Evolutionary conservation across 148 eudicot genomes (phyloP), one percentile per base, ranked within the genome.

Genomic region (Silene latifolia): DNA sequence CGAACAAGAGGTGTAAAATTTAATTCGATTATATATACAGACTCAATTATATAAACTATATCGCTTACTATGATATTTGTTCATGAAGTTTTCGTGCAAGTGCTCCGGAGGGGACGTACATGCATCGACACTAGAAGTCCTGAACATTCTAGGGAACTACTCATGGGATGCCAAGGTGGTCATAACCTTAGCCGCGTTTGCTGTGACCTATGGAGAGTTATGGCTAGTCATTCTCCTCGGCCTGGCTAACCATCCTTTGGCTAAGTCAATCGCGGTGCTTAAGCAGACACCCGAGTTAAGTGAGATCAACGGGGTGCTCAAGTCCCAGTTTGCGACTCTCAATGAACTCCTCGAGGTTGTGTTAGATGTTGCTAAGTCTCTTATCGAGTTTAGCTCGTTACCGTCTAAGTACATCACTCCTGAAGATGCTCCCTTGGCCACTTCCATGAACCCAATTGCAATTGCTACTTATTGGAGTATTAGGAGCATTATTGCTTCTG

Each of bases 161-260:
- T 63, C 76, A 74, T 74, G 76, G 76, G 76, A 74, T 24, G 76
- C 76, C 8, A 74, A 74, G 24, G 76, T 74, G 69, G 60, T 63
- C 24, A 63, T 74, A 62, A 56, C 76, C 44, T 46, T 47, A 9
- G 76, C 76, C 11, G 76, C 76, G 8, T 74, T 74, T 15, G 76
- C 69, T 11, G 76, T 74, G 60, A 63, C 69, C 4, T 74, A 74
- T 9, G 76, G 69, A 7, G 76, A 74, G 69, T 4, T 74, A 15
- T 74, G 76, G 76, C 76, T 74, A 0, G 76, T 74, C 24, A 74
- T 25, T 3, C 42, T 47, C 15, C 69, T 74, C 23, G 56, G 35
- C 58, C 20, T 44, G 8, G 7, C 76, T 8, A 74, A 59, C 25
- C 63, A 74, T 59, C 76, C 76, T 8, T 19, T 74, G 69, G 76